Evolutionary conservation across 257 asterid genomes (phyloP).

Genomic region (Buddleja alternifolia): DNA sequence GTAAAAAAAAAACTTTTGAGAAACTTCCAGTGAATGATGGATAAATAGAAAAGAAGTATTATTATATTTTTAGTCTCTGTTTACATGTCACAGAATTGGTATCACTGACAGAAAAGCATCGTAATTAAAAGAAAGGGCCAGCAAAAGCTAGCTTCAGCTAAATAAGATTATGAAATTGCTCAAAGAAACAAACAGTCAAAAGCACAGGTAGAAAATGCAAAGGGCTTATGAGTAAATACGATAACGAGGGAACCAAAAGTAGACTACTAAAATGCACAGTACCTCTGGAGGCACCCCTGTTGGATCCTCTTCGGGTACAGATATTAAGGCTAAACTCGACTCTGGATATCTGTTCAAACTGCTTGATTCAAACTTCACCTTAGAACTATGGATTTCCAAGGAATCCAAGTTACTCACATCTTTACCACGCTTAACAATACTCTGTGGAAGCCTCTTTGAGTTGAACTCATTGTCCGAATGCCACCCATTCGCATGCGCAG

Average conservation of each 20-base stretch:
- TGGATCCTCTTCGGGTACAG: constrained; percentile 54
- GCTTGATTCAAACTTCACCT: constrained; percentile 27
- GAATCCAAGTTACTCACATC: constrained; percentile 34
- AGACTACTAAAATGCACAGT: constrained; percentile 27
- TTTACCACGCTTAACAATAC: constrained; percentile 45
- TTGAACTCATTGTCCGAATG: constrained; percentile 68
- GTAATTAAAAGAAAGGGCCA: not conserved
- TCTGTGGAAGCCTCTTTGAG: constrained; percentile 49
- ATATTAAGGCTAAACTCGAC: constrained; percentile 37
- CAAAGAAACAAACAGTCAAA: not conserved
- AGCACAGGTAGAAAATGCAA: not conserved
- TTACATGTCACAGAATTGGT: not conserved
- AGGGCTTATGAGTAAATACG: not conserved
- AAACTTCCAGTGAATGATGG: not conserved
- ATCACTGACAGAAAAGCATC: not conserved
- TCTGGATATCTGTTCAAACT: constrained; percentile 29
- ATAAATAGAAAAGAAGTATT: not conserved
- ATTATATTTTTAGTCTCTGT: not conserved
- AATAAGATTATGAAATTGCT: not conserved
- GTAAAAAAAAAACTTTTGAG: not conserved
- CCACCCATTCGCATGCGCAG: constrained; percentile 54
- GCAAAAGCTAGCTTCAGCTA: not conserved
- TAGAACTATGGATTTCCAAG: constrained; percentile 30
- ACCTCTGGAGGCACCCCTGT: constrained; percentile 91
- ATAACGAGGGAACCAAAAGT: constrained; percentile 18